A percentile compares a stretch with the other conserved stretches of the same genome.
These are phyloP conservation scores for Cucumis melo DNA, from an alignment of 306 rosid species.

Conservation along the genomic window DNA sequence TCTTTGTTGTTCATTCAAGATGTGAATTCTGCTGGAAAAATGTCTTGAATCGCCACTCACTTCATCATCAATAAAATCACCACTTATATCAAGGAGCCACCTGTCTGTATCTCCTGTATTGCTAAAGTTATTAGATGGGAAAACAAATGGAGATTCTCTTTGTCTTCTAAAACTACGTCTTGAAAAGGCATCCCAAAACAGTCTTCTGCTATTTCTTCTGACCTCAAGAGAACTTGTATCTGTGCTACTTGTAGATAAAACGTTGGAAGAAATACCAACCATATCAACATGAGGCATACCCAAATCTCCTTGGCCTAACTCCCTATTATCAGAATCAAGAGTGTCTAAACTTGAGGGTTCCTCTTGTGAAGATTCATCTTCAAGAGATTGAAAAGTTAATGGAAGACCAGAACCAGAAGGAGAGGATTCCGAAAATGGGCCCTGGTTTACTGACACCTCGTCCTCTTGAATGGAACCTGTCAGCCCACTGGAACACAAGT, in stretches of 20 bases:
- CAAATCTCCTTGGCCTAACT: constrained; percentile 41
- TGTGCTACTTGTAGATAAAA: constrained; percentile 36
- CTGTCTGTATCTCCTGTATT: constrained; percentile 59
- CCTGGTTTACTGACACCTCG: constrained; percentile 14
- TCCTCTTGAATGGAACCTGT: constrained; percentile 31
- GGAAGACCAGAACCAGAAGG: constrained; percentile 39
- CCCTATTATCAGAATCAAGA: constrained; percentile 63
- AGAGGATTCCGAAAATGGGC: constrained; percentile 22
- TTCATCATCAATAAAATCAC: constrained; percentile 51
- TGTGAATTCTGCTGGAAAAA: constrained; percentile 48
- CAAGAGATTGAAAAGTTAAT: constrained; percentile 30
- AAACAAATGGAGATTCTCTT: constrained; percentile 57
- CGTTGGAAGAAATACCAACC: constrained; percentile 66
- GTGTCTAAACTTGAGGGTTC: constrained; percentile 62
- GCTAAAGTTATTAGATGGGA: constrained; percentile 50
- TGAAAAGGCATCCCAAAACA: constrained; percentile 86
- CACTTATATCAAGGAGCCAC: constrained; percentile 88
- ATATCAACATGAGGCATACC: constrained; percentile 67
- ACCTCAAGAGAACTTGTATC: constrained; percentile 42
- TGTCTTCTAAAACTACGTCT: constrained; percentile 73
- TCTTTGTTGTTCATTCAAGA: constrained; percentile 44
- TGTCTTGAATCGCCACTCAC: constrained; percentile 41
- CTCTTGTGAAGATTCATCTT: constrained; percentile 41
- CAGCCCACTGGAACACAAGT: constrained; percentile 19
- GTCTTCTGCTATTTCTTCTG: constrained; percentile 74